phyloP scores from a whole-genome alignment of 192 early-diverging fungal genomes.

The Lobosporangium transversale region DNA sequence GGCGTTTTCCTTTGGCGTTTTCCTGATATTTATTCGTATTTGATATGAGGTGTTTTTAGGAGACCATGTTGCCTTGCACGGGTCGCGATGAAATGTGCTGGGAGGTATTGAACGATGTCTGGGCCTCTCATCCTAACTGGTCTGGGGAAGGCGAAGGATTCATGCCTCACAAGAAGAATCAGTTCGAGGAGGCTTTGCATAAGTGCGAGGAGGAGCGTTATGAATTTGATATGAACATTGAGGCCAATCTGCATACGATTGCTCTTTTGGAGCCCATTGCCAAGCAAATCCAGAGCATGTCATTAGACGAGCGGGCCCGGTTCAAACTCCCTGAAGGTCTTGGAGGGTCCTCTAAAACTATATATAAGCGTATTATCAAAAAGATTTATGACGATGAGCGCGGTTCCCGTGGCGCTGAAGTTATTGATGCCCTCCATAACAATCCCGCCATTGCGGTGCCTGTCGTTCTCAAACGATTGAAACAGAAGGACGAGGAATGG shows the following conservation, averaged over 20 bases:
- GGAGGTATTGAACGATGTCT: slow-evolving; percentile 97
- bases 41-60: slow-evolving; percentile 27
- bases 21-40: background rate
- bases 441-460: slow-evolving; percentile 94
- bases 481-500: slow-evolving; percentile 99
- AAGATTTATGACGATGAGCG: slow-evolving; percentile 93
- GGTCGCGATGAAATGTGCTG: slow-evolving; percentile 92
- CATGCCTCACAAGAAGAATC: slow-evolving; percentile 89
- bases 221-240: slow-evolving; percentile 98
- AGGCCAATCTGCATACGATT: slow-evolving; percentile 92
- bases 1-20: background rate
- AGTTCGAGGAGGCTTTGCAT: slow-evolving; percentile 93
- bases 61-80: slow-evolving; percentile 74
- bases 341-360: slow-evolving; percentile 85
- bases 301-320: slow-evolving; percentile 74
- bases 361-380: slow-evolving; percentile 93
- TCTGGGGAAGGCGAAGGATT: slow-evolving; percentile 92
- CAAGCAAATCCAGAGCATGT: slow-evolving; percentile 85
- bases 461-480: slow-evolving; percentile 91
- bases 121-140: slow-evolving; percentile 93
- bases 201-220: slow-evolving; percentile 93
- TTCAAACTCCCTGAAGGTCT: slow-evolving; percentile 82
- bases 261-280: slow-evolving; percentile 90
- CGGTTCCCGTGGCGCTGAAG: slow-evolving; percentile 82
- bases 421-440: slow-evolving; percentile 91